Evolutionary conservation across 306 rosid species (phyloP), one percentile per base, ranked within the genome.

Genomic region (Vicia villosa): DNA sequence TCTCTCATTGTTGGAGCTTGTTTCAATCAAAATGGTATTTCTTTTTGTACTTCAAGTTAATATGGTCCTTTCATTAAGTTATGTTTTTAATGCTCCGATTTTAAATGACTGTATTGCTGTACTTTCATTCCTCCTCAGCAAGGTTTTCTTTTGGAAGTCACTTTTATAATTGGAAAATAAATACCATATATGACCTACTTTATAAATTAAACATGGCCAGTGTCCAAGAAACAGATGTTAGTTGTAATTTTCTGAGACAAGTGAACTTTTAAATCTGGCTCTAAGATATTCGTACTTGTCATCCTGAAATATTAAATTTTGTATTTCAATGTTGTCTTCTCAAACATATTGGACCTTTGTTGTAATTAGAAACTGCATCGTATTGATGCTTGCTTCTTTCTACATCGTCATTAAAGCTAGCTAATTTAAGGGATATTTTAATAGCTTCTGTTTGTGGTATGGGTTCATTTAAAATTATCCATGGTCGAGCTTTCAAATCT

Each of bases 1-100:
- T 72, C 74, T 91, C 24, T 82, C 96, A 2, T 75, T 91, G 79
- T 66, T 91, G 81, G 97, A 91, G 90, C 77, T 91, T 65, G 73
- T 88, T 69, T 88, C 91, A 40, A 59, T 56, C 84, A 77, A 73
- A 71, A 75, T 67, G 96, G 97, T 91, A 86, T 69, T 74, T 40
- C 12, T 63, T 68, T 73, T 59, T 32, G 10, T 74, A 66, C 72
- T 76, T 63, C 40, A 38, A 32, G 58, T 74, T 62, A 4, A 58
- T 76, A 38, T 45, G 50, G 58, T 26, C 10, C n/a, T 38, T 58
- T 59, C 55, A 15, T 49, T 8, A 28, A 32, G 41, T 61, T 46
- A 24, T 38, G 22, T 30, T 63, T 77, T 64, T 51, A 63, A 40
- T 68, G 58, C 69, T 68, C 12, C 57, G 59, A 20, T 70, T 63